Evolutionary conservation across 2,329 filamentous ascomycete species (phyloP).

Genomic region (Aspergillus sp.): DNA sequence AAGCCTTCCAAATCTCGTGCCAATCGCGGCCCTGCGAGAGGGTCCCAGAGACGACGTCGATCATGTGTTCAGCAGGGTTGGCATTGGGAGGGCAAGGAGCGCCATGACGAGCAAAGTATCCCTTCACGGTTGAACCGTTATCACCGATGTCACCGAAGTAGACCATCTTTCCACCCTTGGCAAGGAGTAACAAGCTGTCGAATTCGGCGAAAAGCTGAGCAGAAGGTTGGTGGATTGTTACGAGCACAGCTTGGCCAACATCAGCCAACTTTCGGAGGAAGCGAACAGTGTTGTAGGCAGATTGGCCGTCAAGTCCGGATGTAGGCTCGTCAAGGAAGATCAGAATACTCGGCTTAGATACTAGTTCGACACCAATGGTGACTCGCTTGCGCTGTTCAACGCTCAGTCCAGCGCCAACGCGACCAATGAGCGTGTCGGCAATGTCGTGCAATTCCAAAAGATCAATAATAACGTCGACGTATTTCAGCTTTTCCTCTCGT

Average conservation of each 20-base stretch:
- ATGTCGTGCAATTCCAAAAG: slow-evolving; percentile 63
- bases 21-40: slow-evolving; percentile 60
- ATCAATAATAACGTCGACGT: slow-evolving; percentile 64
- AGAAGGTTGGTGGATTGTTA: slow-evolving; percentile 70
- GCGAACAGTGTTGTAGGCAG: slow-evolving; percentile 64
- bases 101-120: slow-evolving; percentile 66
- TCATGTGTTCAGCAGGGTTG: slow-evolving; percentile 63
- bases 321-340: slow-evolving; percentile 72
- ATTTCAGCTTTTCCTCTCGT: slow-evolving; percentile 60
- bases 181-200: slow-evolving; percentile 67
- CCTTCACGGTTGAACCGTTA: slow-evolving; percentile 61
- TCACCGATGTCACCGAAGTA: slow-evolving; percentile 70
- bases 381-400: slow-evolving; percentile 69
- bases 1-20: slow-evolving; percentile 70
- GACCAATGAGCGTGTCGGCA: slow-evolving; percentile 61
- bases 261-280: slow-evolving; percentile 66
- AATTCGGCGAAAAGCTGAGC: slow-evolving; percentile 68
- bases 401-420: slow-evolving; percentile 46
- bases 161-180: slow-evolving; percentile 67
- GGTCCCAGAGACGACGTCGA: slow-evolving; percentile 49
- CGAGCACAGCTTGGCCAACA: slow-evolving; percentile 67
- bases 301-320: slow-evolving; percentile 66
- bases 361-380: slow-evolving; percentile 71
- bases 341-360: slow-evolving; percentile 65
- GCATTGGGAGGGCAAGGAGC: slow-evolving; percentile 61